Evolutionary conservation across 2,329 filamentous ascomycete species (phyloP).

Genomic region (Beauveria pseudobassiana): DNA sequence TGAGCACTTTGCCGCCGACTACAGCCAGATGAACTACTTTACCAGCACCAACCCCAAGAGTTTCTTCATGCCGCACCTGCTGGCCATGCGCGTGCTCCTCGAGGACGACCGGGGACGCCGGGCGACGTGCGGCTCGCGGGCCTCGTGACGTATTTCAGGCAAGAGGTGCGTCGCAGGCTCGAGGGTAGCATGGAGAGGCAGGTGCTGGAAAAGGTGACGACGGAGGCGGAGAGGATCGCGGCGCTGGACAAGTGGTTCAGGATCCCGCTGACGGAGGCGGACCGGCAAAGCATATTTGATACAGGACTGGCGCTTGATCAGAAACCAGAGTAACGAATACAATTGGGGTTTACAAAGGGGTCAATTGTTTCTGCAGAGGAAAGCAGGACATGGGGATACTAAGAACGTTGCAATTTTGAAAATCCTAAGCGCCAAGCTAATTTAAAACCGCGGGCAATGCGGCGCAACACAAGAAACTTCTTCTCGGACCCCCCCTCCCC

Average conservation of each 20-base stretch:
- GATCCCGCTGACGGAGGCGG: constrained; percentile 37
- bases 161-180: constrained; percentile 36
- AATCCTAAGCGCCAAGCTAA: not conserved
- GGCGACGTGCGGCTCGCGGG: constrained; percentile 22
- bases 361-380: not conserved
- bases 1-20: constrained; percentile 40
- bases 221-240: constrained; percentile 39
- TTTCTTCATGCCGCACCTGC: constrained; percentile 30
- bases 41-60: constrained; percentile 27
- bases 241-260: constrained; percentile 43
- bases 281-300: constrained; percentile 41
- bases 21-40: constrained; percentile 37
- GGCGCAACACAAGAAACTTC: not conserved
- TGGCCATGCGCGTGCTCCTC: constrained; percentile 26
- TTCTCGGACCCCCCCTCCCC: not conserved
- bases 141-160: constrained; percentile 34
- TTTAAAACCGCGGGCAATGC: not conserved
- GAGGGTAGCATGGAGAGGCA: constrained; percentile 26
- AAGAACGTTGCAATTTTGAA: not conserved
- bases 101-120: constrained; percentile 14
- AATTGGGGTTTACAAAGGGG: not conserved
- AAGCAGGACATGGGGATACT: not conserved
- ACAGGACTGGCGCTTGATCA: constrained; percentile 17
- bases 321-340: not conserved
- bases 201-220: constrained; percentile 34